Base-by-base conservation (phyloP, 2,329 filamentous ascomycete species). In the Passalora sequoiae region DNA sequence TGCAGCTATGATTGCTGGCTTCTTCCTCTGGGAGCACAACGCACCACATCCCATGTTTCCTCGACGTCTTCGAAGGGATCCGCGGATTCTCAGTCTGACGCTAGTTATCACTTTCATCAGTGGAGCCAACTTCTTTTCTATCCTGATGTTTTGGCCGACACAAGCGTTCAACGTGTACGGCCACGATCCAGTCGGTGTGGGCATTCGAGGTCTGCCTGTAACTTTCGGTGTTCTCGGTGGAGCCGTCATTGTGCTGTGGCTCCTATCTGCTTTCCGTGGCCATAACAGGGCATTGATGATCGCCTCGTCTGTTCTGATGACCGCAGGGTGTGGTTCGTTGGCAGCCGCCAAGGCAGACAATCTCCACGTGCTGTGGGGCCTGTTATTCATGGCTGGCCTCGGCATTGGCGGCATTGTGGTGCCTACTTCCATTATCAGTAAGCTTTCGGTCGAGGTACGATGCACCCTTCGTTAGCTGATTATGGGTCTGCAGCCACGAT, bases 381-480 rank as follows among this genome's bases (percentile, higher is more conserved):
- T 63, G 17, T 44, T 60, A 1, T 66, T 77, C 10, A 58, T 84
- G 4, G 78, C 80, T 1, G 76, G 78, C 4, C 61, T 84, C 2
- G 82, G 82, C 5, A 78, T 84, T 4, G 82, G 81, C 9, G 25
- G 78, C 1, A 81, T 85, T 38, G 76, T 84, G 12, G 77, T 86
- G 4, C 82, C 81, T 0, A 76, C 78, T 1, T 80, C 77, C 1
- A 81, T 84, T 52, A 81, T 85, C 44, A 58, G 51, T 53, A 20
- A 49, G 54, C 47, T 6, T n/a, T 10, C 3, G 20, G 16, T 21
- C 30, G 19, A 40, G 10, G 16, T 10, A 10, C 28, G 3, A 17
- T 5, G 13, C 12, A 15, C 8, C 12, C 15, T 29, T n/a, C 32
- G 21, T 36, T 48, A 17, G 39, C 25, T 8, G 30, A n/a, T n/a